Evolutionary conservation across 345 rosid species (phyloP).

Genomic region (Murraya paniculata): DNA sequence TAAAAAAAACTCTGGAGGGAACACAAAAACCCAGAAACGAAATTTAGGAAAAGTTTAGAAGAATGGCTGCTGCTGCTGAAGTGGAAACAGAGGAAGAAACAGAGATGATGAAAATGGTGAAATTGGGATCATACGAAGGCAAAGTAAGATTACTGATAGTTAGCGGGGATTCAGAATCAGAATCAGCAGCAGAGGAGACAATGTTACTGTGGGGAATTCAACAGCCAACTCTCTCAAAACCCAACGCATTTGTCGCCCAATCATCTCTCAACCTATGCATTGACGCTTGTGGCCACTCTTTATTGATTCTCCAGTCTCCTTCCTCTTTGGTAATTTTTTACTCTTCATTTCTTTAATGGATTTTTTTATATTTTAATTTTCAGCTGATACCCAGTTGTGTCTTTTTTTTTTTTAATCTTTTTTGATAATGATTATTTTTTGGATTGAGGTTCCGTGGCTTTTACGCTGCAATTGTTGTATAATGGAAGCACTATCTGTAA

Average conservation of each 20-base stretch:
- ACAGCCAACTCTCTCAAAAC: constrained; percentile 69
- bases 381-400: not conserved
- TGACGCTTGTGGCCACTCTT: constrained; percentile 86
- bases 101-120: constrained; percentile 27
- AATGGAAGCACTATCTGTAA: not conserved
- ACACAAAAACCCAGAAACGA: not conserved
- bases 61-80: constrained; percentile 5
- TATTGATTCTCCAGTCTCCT: constrained; percentile 84
- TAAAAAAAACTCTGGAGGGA: not conserved
- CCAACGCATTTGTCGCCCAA: constrained; percentile 77
- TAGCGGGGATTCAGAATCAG: constrained; percentile 31
- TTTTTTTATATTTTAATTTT: not conserved
- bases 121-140: constrained; percentile 61
- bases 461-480: too few species aligned
- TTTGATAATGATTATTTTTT: not conserved
- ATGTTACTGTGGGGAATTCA: constrained; percentile 91
- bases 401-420: not conserved
- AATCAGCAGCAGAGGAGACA: constrained; percentile 76
- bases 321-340: constrained; percentile 59
- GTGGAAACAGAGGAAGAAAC: constrained; percentile 14
- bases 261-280: constrained; percentile 71
- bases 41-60: not conserved
- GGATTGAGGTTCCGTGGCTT: not conserved
- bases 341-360: not conserved
- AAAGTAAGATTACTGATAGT: constrained; percentile 39